These are phyloP conservation scores for Magnusiomyces tetraspermus DNA, from an alignment of 1,139 yeast genomes.

Conservation along the genomic window DNA sequence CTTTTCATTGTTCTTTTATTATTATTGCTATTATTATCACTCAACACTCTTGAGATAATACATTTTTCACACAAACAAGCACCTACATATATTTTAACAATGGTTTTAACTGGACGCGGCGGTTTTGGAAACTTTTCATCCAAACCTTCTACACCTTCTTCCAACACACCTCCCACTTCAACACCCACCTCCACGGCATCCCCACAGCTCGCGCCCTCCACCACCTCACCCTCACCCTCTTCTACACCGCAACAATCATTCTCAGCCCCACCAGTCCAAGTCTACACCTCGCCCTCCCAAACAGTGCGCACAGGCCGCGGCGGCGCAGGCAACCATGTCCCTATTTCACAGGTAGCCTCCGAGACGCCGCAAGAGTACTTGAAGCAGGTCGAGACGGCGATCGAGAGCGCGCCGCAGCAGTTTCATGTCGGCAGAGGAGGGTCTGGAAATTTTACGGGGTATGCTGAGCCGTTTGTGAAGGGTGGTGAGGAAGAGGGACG, in stretches of 20 bases:
- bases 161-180: background rate
- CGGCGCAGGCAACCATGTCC: slow-evolving; percentile 28
- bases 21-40: too few species aligned
- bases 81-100: background rate
- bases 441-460: slow-evolving; percentile 25
- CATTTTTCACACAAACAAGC: background rate
- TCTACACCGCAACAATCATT: slow-evolving; percentile 31
- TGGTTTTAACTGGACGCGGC: slow-evolving; percentile 4
- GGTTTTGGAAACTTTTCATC: slow-evolving; percentile 4
- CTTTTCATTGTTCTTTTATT: too few species aligned
- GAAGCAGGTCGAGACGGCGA: slow-evolving; percentile 27
- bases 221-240: slow-evolving; percentile 24
- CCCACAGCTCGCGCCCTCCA: slow-evolving; percentile 26
- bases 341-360: slow-evolving; percentile 25
- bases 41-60: too few species aligned
- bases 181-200: slow-evolving; percentile 19
- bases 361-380: slow-evolving; percentile 30
- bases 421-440: slow-evolving; percentile 35
- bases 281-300: slow-evolving; percentile 9
- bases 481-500: background rate
- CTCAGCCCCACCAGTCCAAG: slow-evolving; percentile 27
- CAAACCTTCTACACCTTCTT: background rate
- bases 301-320: slow-evolving; percentile 31
- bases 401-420: slow-evolving; percentile 26
- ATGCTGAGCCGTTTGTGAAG: background rate